Percentiles rank a stretch among this genome's conserved stretches.
These are phyloP conservation scores for Mrakiaceae sp. DNA, from an alignment of 1,284 basidiomycete genomes.

Conservation along the genomic window DNA sequence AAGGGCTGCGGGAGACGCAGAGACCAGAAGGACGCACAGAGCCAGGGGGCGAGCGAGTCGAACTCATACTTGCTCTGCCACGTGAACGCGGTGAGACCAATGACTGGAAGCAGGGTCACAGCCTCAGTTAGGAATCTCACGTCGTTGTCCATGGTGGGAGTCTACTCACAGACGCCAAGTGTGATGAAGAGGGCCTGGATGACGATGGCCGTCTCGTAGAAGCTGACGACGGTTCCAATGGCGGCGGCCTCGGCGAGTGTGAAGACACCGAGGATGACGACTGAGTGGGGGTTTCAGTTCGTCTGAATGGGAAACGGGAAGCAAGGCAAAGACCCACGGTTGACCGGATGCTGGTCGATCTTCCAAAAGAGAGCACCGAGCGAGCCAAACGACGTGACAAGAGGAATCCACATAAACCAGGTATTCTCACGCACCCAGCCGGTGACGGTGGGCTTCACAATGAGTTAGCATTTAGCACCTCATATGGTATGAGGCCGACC, in stretches of 20 bases:
- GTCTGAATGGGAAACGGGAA: neutral
- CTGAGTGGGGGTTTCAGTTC: neutral
- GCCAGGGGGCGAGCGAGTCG: slow-evolving; percentile 28
- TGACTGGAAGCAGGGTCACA: no score
- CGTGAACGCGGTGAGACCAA: slow-evolving; percentile 43
- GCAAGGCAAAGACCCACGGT: slow-evolving; percentile 21
- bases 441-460: slow-evolving; percentile 20
- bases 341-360: slow-evolving; percentile 35
- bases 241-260: slow-evolving; percentile 39
- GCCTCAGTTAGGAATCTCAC: no score
- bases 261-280: slow-evolving; percentile 40
- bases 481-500: neutral
- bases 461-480: neutral
- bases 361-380: slow-evolving; percentile 30
- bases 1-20: neutral
- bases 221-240: slow-evolving; percentile 36
- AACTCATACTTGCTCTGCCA: slow-evolving; percentile 39
- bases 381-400: slow-evolving; percentile 31
- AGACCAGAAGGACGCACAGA: slow-evolving; percentile 21
- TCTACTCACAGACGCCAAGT: slow-evolving; percentile 36
- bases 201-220: slow-evolving; percentile 32
- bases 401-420: slow-evolving; percentile 33
- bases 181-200: slow-evolving; percentile 41
- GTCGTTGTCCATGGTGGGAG: no score
- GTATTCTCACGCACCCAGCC: slow-evolving; percentile 29